Conservation (phyloP, 768 basidiomycete species). For the Lactarius deliciosus region DNA sequence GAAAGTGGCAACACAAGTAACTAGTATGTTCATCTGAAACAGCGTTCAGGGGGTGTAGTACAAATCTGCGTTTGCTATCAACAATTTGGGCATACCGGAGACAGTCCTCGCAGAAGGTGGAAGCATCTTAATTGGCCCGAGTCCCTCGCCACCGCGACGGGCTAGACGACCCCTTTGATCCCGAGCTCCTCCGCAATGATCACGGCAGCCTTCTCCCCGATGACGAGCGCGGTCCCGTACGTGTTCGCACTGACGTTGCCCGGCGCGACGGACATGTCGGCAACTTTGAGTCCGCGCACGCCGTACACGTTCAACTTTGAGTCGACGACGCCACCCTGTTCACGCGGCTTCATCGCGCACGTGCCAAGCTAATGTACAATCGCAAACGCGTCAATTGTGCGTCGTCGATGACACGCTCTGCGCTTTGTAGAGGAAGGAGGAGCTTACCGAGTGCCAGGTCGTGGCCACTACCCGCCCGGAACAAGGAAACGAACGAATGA, state of each 20-base stretch:
- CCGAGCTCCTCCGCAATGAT: slow-evolving; percentile 57
- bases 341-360: slow-evolving; percentile 62
- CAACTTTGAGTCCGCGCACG: slow-evolving; percentile 55
- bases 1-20: background rate
- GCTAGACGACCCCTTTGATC: slow-evolving; percentile 41
- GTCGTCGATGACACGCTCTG: background rate
- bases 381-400: background rate
- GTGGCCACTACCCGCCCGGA: no score
- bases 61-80: background rate
- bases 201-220: slow-evolving; percentile 63
- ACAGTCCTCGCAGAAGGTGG: background rate
- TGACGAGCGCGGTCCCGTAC: slow-evolving; percentile 43
- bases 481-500: no score
- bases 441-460: no score
- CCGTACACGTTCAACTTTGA: slow-evolving; percentile 62
- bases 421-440: no score
- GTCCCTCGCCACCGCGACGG: background rate
- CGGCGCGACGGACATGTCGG: slow-evolving; percentile 42
- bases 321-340: slow-evolving; percentile 63
- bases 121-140: no score
- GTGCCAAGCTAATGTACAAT: slow-evolving; percentile 50
- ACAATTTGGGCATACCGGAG: background rate
- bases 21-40: background rate
- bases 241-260: slow-evolving; percentile 45
- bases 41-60: background rate